Conservation (phyloP, 2,329 filamentous ascomycete genomes). For the Aspergillus glaucus region DNA sequence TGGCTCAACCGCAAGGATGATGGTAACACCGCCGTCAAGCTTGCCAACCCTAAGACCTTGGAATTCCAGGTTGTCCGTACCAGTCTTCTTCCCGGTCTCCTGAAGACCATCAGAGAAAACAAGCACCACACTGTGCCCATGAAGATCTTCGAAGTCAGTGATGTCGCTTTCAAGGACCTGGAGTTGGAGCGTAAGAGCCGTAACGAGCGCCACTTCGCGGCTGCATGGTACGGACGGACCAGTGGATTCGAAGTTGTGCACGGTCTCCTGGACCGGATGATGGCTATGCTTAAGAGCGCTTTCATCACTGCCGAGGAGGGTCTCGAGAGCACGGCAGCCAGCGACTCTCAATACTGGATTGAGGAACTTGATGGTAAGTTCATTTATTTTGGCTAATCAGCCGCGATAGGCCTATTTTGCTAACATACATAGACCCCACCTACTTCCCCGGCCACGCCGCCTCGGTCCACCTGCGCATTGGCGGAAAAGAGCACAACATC, state of each 20-base stretch:
- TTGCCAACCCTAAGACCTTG: slow-evolving; percentile 86
- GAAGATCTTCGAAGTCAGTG: slow-evolving; percentile 85
- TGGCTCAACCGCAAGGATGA: slow-evolving; percentile 91
- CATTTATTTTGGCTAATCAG: not conserved
- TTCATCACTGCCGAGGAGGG: slow-evolving; percentile 75
- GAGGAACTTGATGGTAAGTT: slow-evolving; percentile 71
- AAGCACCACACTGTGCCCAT: slow-evolving; percentile 82
- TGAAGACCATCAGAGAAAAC: slow-evolving; percentile 93
- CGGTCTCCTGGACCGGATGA: slow-evolving; percentile 82
- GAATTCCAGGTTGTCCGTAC: slow-evolving; percentile 94
- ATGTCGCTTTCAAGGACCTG: slow-evolving; percentile 86
- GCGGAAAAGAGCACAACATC: slow-evolving; percentile 67
- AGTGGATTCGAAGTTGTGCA: slow-evolving; percentile 95
- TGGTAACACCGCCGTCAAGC: slow-evolving; percentile 71
- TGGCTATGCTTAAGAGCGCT: slow-evolving; percentile 81
- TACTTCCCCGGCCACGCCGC: slow-evolving; percentile 90
- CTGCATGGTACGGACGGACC: slow-evolving; percentile 88
- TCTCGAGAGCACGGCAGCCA: slow-evolving; percentile 52
- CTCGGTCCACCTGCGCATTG: slow-evolving; percentile 69
- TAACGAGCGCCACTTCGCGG: slow-evolving; percentile 94
- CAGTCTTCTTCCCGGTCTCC: slow-evolving; percentile 73
- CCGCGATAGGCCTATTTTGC: not conserved
- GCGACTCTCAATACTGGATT: slow-evolving; percentile 78
- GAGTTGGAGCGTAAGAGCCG: slow-evolving; percentile 74
- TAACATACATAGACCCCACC: slow-evolving; percentile 54